Evolutionary conservation across 2,329 filamentous ascomycete genomes (phyloP), one percentile per base, ranked within the genome.

Genomic region (Hypoxylon sp.): DNA sequence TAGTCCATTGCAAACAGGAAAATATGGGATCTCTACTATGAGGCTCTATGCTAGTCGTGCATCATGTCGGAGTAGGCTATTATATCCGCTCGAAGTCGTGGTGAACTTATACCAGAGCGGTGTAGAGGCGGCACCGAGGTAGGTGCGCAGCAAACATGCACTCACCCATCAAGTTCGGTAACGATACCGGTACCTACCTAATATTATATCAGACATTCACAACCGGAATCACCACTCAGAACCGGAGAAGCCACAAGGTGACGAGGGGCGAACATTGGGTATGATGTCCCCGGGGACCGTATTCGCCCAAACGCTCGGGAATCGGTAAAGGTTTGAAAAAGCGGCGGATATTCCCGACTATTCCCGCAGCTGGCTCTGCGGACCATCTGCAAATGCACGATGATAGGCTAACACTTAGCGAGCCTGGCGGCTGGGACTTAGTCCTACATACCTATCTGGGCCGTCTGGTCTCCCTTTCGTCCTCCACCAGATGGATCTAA

Each of bases 311-410:
- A 42, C 18, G 28, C 12, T 61, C 54, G 46, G 55, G 33, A 51
- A 56, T 45, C 12, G 18, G 45, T 22, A 51, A 51, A 56, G 36
- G 22, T 26, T 38, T 38, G 28, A 36, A 36, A 3, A 32, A 28
- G n/a, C 22, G 4, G 3, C 18, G 14, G 12, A 49, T 53, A 67
- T 67, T 56, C 50, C 60, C 64, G 60, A 40, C 20, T 67, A 67
- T 67, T 64, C 20, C 64, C 64, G 60, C 16, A 9, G 1, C 30
- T 9, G 59, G 20, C 18, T 20, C 36, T 51, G 59, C 59, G 58
- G 64, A 48, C 57, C 57, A 65, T 56, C 20, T 7, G 30, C 12
- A 14, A 36, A 36, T n/a, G n/a, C n/a, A n/a, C n/a, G n/a, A n/a
- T n/a, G n/a, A n/a, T 14, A n/a, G 14, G 6, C 24, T 6, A 3